Base-by-base conservation (phyloP, 73 alveolate genomes). In the Paramecium sonneborni region DNA sequence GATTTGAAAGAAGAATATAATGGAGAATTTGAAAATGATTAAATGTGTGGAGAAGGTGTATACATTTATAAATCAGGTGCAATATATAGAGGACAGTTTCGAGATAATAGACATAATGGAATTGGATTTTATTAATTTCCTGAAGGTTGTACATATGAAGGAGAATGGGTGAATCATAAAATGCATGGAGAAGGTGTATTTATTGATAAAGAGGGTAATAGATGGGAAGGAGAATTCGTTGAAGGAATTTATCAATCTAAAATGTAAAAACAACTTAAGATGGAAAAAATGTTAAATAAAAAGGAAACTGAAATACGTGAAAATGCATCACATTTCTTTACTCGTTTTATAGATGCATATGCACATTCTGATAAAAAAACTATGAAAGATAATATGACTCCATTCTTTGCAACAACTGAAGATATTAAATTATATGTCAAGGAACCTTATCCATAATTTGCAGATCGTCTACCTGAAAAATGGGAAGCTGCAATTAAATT, bases 151-250 rank as follows among this genome's bases (percentile, higher is more conserved):
- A 87, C 93, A 14, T 97, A 96, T 92, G 97, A 93, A 85, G 99
- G 99, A 1, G 95, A 95, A 38, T 97, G 99, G 99, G 96, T 82
- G 14, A 87, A 96, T 55, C 98, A 97, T 89, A 87, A 93, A 86
- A 96, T 96, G 98, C 95, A 92, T 92, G 99, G 99, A 10, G 96
- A 86, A 43, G 99, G 99, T 9, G 95, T 90, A 14, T 97, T 95
- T 82, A 67, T 93, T 38, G 99, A 97, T 85, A 62, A 96, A 7
- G 96, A 97, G 24, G 97, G 98, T 34, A 95, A 95, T 38, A 85
- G 82, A 26, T 97, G 99, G 99, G 97, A 94, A 82, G 99, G 99
- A 14, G 96, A 94, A 55, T 96, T 95, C 88, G 98, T 95, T 12
- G 93, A 96, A 76, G 99, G 99, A 14, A 35, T 92, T 70, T 97